Evolutionary conservation across 2,329 filamentous ascomycete species (phyloP), one percentile per base, ranked within the genome.

Genomic region (Diaporthe sp.): DNA sequence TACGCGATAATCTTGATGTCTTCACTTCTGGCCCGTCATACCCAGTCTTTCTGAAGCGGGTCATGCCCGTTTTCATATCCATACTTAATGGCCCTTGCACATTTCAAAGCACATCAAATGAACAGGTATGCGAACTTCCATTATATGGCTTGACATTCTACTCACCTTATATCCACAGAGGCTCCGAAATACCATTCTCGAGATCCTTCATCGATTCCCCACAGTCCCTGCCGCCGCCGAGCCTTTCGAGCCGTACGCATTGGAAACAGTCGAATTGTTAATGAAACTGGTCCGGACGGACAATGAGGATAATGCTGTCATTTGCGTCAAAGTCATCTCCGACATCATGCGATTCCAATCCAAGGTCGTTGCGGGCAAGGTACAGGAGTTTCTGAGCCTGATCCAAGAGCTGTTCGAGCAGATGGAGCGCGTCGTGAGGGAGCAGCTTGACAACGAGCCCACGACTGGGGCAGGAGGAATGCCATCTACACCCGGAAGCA

Each of bases 291-390:
- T 98, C 75, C 92, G 93, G 78, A 93, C 92, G 55, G 97, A 99
- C 84, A 99, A 99, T 80, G 97, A 99, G 85, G 97, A 99, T 77
- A 99, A 99, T 88, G 97, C 96, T 2, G 95, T 97, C n/a, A 87
- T 99, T 77, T 98, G 96, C 82, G 95, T 99, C 85, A 99, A 99
- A 87, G 97, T 96, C 19, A 95, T 97, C 69, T 98, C 98, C 87
- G 97, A 99, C 82, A 93, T 98, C 77, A 95, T 97, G 89, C 92
- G 97, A 66, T 95, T 98, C 81, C 96, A 98, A 84, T 91, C 93
- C 74, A 97, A 96, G 85, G 92, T 93, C 35, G 91, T 98, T 10
- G 84, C 85, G 55, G 89, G 90, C 74, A 95, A 94, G 82, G 96
- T 98, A 4, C 96, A 98, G 83, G 90, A 92, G 3, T 99, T 99